Percentiles rank a stretch among this genome's conserved stretches.
phyloP scores from a whole-genome alignment of 1,284 basidiomycete genomes.

The Agroathelia rolfsii region DNA sequence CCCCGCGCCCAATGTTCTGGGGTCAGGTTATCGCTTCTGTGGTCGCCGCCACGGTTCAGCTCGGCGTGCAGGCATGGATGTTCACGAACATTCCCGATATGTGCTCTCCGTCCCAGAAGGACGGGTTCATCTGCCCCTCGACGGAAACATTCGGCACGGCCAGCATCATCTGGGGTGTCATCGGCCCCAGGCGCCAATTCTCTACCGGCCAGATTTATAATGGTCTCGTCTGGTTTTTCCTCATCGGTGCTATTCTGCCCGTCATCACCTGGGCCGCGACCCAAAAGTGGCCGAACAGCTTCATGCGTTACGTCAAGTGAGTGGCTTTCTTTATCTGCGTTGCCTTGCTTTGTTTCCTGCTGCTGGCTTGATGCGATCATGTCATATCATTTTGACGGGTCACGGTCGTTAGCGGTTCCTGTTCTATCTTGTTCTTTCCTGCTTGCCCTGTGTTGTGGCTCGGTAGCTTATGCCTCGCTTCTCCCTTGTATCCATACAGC shows the following conservation, averaged over 20 bases:
- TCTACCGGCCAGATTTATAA: slow-evolving; percentile 29
- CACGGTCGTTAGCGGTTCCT: too few relatives aligned
- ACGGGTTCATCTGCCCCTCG: slow-evolving; percentile 31
- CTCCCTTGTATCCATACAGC: too few relatives aligned
- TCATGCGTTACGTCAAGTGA: slow-evolving; percentile 36
- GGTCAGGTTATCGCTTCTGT: slow-evolving; percentile 39
- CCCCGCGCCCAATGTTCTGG: slow-evolving; percentile 39
- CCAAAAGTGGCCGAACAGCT: slow-evolving; percentile 32
- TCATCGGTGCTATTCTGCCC: slow-evolving; percentile 41
- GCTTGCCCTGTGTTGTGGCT: neutral
- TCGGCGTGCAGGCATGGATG: slow-evolving; percentile 42
- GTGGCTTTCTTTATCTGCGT: too few relatives aligned
- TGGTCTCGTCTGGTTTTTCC: slow-evolving; percentile 43
- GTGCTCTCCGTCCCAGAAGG: slow-evolving; percentile 27
- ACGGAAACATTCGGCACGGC: slow-evolving; percentile 33
- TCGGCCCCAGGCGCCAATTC: slow-evolving; percentile 37
- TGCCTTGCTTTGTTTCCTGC: too few relatives aligned
- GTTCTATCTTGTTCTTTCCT: too few relatives aligned
- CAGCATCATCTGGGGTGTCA: slow-evolving; percentile 39
- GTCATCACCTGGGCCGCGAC: slow-evolving; percentile 27
- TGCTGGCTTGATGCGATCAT: too few relatives aligned
- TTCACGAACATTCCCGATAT: slow-evolving; percentile 39
- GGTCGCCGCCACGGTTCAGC: slow-evolving; percentile 35
- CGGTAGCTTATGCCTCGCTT: too few relatives aligned
- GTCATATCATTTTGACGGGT: too few relatives aligned